These are phyloP conservation scores for Pseudonectria buxi DNA, from an alignment of 2,329 filamentous ascomycete species.

Conservation along the genomic window DNA sequence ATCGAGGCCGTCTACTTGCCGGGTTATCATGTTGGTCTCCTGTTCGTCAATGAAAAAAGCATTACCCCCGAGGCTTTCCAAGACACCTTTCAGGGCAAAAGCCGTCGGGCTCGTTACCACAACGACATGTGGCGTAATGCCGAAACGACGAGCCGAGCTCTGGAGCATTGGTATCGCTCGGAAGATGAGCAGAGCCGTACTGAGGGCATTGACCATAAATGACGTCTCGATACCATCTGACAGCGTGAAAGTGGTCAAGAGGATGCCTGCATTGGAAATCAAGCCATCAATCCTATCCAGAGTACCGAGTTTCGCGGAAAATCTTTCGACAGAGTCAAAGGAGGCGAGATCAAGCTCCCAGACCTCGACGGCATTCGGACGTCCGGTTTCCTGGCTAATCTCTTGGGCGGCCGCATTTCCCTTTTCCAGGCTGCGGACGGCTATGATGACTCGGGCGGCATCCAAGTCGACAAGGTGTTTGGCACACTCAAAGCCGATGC, in stretches of 20 bases:
- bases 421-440: constrained; percentile 30
- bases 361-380: constrained; percentile 27
- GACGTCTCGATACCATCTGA: constrained; percentile 36
- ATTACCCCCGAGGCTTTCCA: constrained; percentile 5
- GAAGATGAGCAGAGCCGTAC: constrained; percentile 37
- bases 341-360: constrained; percentile 36
- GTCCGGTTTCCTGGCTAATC: constrained; percentile 23
- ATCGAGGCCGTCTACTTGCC: neutral
- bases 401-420: constrained; percentile 32
- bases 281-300: constrained; percentile 37
- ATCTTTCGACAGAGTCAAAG: constrained; percentile 29
- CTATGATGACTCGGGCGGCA: constrained; percentile 35
- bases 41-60: constrained; percentile 1
- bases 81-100: constrained; percentile 3
- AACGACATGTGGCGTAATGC: constrained; percentile 28
- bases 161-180: constrained; percentile 37
- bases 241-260: constrained; percentile 7
- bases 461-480: constrained; percentile 32
- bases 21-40: neutral
- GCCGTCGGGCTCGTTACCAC: constrained; percentile 21
- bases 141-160: constrained; percentile 26
- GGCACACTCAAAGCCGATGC: constrained; percentile 34
- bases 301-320: constrained; percentile 22
- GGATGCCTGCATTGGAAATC: constrained; percentile 33
- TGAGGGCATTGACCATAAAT: constrained; percentile 42